These are phyloP conservation scores for Euphorbia pulcherrima DNA, from an alignment of 345 rosid genomes.

Conservation along the genomic window DNA sequence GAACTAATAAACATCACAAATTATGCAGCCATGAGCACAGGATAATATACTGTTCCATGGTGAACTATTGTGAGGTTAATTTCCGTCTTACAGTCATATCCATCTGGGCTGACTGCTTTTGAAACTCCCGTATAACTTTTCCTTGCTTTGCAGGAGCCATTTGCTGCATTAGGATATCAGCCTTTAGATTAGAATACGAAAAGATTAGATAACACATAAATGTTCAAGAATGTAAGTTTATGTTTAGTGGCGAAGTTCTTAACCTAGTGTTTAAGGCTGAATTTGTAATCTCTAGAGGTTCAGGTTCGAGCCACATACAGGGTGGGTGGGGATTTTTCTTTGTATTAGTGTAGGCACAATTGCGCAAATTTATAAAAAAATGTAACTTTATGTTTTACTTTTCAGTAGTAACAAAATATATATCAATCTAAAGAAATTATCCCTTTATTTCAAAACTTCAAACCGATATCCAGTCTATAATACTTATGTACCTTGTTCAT, in stretches of 20 bases:
- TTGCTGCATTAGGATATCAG: conserved; percentile 48
- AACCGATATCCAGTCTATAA: background rate
- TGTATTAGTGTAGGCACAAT: too few species aligned
- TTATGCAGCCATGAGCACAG: conserved; percentile 14
- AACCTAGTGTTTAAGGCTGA: too few species aligned
- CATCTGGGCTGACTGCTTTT: conserved; percentile 91
- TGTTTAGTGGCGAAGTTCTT: too few species aligned
- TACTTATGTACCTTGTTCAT: conserved; percentile 57
- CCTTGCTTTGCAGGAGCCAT: conserved; percentile 94
- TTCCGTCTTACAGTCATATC: conserved; percentile 84
- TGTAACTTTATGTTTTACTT: too few species aligned
- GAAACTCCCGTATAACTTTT: conserved; percentile 70
- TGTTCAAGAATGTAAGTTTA: background rate
- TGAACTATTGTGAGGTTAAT: conserved; percentile 12
- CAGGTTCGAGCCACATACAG: too few species aligned
- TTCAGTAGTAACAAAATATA: background rate
- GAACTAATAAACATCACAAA: conserved; percentile 19
- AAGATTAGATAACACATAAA: background rate
- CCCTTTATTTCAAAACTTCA: conserved; percentile 4
- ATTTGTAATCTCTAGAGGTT: too few species aligned
- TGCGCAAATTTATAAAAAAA: too few species aligned
- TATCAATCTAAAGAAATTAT: background rate
- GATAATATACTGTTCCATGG: background rate
- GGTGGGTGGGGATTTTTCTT: too few species aligned
- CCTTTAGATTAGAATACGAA: background rate